Percentiles rank a stretch among this genome's conserved stretches.
These are phyloP conservation scores for Sutorius eximius DNA, from an alignment of 1,284 basidiomycete genomes.

Conservation along the genomic window DNA sequence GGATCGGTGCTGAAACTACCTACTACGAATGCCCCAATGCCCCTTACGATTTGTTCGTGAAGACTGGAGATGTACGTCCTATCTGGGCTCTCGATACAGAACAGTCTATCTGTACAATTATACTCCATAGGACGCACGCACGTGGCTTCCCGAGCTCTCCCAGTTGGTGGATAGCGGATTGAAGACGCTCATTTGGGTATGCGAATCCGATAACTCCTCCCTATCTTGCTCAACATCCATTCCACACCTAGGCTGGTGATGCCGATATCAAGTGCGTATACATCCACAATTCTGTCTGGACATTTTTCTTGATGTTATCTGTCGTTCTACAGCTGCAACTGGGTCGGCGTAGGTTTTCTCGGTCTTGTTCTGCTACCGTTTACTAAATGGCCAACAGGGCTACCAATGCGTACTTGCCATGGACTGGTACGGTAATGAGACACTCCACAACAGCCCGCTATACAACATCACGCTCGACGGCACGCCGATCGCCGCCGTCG, in stretches of 20 bases:
- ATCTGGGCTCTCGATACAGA: background rate
- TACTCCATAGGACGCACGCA: conserved; percentile 49
- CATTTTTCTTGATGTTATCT: background rate
- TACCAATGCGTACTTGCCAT: conserved; percentile 56
- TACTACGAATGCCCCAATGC: conserved; percentile 51
- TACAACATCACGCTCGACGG: conserved; percentile 59
- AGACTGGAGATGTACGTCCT: conserved; percentile 37
- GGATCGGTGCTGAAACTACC: conserved; percentile 51
- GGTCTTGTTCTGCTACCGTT: background rate
- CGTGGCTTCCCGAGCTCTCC: conserved; percentile 52
- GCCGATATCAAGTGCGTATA: conserved; percentile 57
- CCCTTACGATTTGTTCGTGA: conserved; percentile 41
- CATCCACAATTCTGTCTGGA: background rate
- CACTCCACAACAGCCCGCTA: conserved; percentile 49
- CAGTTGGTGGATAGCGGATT: conserved; percentile 52
- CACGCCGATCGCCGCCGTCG: conserved; percentile 51
- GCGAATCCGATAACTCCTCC: conserved; percentile 4
- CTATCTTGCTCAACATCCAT: background rate
- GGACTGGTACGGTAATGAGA: conserved; percentile 60
- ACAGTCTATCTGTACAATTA: conserved; percentile 16
- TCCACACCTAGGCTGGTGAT: conserved; percentile 53
- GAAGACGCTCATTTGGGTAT: conserved; percentile 61
- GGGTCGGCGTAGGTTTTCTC: conserved; percentile 46
- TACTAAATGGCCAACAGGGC: conserved; percentile 18
- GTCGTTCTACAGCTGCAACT: conserved; percentile 51